Evolutionary conservation across 192 early-diverging fungal species (phyloP).

Genomic region (Dissophora ornata): DNA sequence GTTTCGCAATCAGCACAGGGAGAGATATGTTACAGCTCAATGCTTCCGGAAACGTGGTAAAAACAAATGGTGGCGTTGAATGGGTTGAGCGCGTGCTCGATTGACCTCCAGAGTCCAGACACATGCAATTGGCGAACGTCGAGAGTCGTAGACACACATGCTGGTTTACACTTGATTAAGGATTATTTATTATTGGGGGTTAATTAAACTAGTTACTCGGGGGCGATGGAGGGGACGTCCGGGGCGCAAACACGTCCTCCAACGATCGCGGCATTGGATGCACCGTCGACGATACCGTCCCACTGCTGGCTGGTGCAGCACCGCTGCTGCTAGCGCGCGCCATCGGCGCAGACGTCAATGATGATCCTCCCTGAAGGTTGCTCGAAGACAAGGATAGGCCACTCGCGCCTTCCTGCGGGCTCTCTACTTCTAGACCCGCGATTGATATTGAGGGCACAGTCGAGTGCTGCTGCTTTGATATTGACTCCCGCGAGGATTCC

Average conservation of each 20-base stretch:
- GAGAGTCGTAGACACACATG: no score
- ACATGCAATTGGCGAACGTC: no score
- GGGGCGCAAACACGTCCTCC: constrained; percentile 49
- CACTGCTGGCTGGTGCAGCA: constrained; percentile 1
- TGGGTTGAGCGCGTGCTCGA: no score
- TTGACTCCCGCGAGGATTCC: not conserved
- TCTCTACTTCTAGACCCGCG: not conserved
- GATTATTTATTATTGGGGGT: no score
- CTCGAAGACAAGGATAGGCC: constrained; percentile 5
- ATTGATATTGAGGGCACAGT: not conserved
- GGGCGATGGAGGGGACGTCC: no score
- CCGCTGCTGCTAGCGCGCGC: not conserved
- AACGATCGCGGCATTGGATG: constrained; percentile 46
- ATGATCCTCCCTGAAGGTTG: not conserved
- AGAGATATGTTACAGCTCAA: no score
- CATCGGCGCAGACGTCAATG: not conserved
- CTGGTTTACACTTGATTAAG: no score
- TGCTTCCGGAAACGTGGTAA: no score
- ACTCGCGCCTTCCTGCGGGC: not conserved
- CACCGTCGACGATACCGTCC: constrained; percentile 13
- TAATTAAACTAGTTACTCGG: no score
- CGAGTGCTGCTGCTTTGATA: constrained; percentile 1
- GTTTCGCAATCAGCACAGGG: no score
- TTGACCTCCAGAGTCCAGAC: no score
- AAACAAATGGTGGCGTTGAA: not conserved